Conservation (phyloP, 192 early-diverging fungal genomes). For the Coemansia furcata region DNA sequence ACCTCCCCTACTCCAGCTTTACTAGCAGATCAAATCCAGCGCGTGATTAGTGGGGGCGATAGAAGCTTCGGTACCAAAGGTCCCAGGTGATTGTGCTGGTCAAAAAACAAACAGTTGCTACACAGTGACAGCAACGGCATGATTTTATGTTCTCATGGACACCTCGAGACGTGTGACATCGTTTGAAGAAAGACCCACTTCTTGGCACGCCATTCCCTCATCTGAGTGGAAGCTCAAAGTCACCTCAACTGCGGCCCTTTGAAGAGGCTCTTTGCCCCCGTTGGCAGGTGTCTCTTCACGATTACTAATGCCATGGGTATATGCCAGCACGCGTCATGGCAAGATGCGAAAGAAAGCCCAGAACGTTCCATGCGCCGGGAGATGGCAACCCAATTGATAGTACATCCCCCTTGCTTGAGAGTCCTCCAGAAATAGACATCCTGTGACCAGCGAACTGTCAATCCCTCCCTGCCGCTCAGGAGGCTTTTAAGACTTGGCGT, state of each 20-base stretch:
- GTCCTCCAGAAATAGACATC: not conserved
- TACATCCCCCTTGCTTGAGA: not conserved
- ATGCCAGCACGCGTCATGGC: not conserved
- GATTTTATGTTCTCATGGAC: not conserved
- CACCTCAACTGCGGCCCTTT: not conserved
- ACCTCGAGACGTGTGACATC: not conserved
- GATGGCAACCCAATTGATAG: not conserved
- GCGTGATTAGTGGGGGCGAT: not conserved
- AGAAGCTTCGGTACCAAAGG: slow-evolving; percentile 16
- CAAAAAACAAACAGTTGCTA: no score
- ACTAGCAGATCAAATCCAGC: not conserved
- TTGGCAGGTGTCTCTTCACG: not conserved
- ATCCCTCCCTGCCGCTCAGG: not conserved
- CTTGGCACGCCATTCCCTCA: not conserved
- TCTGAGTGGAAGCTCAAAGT: not conserved
- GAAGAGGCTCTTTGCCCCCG: not conserved
- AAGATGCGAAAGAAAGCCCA: no score
- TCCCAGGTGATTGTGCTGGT: not conserved
- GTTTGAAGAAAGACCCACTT: not conserved
- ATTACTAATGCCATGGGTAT: not conserved
- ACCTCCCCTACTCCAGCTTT: not conserved
- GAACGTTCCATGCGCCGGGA: not conserved
- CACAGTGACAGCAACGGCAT: no score
- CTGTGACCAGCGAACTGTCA: not conserved
- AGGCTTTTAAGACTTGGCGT: not conserved